phyloP scores from a whole-genome alignment of 345 rosid genomes.

The Eucalyptus regnans region DNA sequence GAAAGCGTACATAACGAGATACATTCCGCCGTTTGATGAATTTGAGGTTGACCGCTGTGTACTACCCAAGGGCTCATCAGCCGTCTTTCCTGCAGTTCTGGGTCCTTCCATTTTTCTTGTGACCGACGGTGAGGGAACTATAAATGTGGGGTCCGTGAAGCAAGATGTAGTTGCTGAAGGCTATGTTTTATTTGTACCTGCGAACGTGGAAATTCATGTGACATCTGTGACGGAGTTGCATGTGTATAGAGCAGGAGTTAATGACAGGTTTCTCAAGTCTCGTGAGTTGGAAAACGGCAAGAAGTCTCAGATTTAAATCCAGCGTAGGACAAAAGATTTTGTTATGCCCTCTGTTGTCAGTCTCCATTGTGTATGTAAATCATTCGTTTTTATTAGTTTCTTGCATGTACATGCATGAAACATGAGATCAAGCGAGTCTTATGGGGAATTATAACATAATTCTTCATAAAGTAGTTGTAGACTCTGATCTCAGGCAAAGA shows the following conservation, averaged over 20 bases:
- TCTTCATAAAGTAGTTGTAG: neutral
- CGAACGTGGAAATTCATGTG: slow-evolving; percentile 42
- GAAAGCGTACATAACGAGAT: slow-evolving; percentile 59
- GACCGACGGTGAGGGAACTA: slow-evolving; percentile 49
- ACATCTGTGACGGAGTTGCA: slow-evolving; percentile 42
- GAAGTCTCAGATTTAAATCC: neutral
- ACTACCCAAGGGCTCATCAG: slow-evolving; percentile 53
- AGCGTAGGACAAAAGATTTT: neutral
- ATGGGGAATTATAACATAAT: neutral
- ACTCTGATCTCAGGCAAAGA: neutral
- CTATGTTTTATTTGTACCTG: slow-evolving; percentile 73
- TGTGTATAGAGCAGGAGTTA: slow-evolving; percentile 83
- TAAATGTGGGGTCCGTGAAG: slow-evolving; percentile 19
- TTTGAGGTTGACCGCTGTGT: slow-evolving; percentile 76
- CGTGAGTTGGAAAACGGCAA: neutral
- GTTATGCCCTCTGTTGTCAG: neutral
- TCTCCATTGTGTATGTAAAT: neutral
- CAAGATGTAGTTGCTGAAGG: slow-evolving; percentile 39
- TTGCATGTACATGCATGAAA: neutral
- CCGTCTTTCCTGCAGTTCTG: slow-evolving; percentile 50
- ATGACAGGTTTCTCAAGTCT: slow-evolving; percentile 32
- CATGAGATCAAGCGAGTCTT: neutral
- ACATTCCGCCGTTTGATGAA: slow-evolving; percentile 89
- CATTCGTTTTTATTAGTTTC: neutral
- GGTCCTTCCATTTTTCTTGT: slow-evolving; percentile 84